These are phyloP conservation scores for Lasiodiplodia theobromae DNA, from an alignment of 2,329 filamentous ascomycete genomes.

Conservation along the genomic window DNA sequence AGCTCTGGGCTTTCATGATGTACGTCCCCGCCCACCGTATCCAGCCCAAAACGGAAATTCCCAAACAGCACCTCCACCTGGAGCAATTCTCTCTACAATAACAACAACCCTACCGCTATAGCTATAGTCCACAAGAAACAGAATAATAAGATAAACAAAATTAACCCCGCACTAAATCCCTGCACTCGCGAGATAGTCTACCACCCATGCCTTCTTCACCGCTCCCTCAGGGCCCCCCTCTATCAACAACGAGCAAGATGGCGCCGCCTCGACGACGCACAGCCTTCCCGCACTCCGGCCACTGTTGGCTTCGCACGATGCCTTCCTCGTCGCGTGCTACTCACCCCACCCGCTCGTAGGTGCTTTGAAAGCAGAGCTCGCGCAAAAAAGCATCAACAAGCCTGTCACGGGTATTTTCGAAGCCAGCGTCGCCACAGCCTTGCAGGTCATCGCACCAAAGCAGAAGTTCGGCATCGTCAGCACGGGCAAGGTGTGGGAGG, in stretches of 20 bases:
- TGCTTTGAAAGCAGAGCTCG: slow-evolving; percentile 59
- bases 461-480: slow-evolving; percentile 84
- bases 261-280: slow-evolving; percentile 66
- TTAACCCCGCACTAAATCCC: slow-evolving; percentile 48
- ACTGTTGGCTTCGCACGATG: slow-evolving; percentile 65
- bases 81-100: neutral
- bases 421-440: slow-evolving; percentile 71
- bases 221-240: slow-evolving; percentile 71
- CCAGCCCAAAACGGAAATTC: neutral
- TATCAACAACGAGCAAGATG: slow-evolving; percentile 79
- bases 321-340: slow-evolving; percentile 88
- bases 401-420: slow-evolving; percentile 87
- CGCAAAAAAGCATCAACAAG: slow-evolving; percentile 44
- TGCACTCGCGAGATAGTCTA: slow-evolving; percentile 44
- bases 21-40: neutral
- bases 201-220: slow-evolving; percentile 68
- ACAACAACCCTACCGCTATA: neutral
- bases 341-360: slow-evolving; percentile 81
- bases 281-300: slow-evolving; percentile 65
- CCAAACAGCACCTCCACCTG: neutral
- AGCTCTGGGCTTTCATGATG: slow-evolving; percentile 49
- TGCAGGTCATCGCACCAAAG: slow-evolving; percentile 61
- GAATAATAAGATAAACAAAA: neutral
- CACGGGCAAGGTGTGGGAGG: slow-evolving; percentile 84
- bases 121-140: neutral